Conservation (phyloP, 2,329 filamentous ascomycete species). For the Monosporascus sp. region DNA sequence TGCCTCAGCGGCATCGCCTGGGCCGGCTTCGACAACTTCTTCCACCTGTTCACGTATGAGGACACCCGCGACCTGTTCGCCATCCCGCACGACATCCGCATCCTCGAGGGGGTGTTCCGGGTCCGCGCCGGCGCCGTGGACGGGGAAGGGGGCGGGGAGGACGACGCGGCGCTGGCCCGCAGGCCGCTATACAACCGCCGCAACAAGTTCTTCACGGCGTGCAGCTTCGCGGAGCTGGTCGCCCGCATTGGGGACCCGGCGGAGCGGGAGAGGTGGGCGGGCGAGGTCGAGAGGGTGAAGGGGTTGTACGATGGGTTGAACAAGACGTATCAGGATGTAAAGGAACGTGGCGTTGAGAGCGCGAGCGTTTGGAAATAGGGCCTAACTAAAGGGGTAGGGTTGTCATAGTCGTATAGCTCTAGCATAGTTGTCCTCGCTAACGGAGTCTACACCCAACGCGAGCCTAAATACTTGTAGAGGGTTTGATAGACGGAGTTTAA, state of each 20-base stretch:
- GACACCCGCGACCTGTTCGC: conserved; percentile 51
- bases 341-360: conserved; percentile 35
- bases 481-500: too few relatives aligned
- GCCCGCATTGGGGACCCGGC: conserved; percentile 29
- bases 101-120: conserved; percentile 50
- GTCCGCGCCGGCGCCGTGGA: conserved; percentile 26
- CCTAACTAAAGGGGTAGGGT: too few relatives aligned
- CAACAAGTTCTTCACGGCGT: conserved; percentile 50
- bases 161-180: conserved; percentile 29
- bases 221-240: conserved; percentile 37
- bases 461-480: too few relatives aligned
- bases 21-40: conserved; percentile 52
- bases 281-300: conserved; percentile 45
- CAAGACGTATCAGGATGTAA: conserved; percentile 44
- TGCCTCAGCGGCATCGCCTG: conserved; percentile 54
- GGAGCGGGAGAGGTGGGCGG: conserved; percentile 28
- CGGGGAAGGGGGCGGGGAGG: conserved; percentile 26
- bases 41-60: conserved; percentile 55
- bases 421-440: too few relatives aligned
- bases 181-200: conserved; percentile 47
- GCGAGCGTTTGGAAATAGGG: conserved; percentile 45
- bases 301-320: conserved; percentile 40
- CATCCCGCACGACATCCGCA: conserved; percentile 55
- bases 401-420: too few relatives aligned
- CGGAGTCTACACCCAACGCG: too few relatives aligned